Evolutionary conservation across 768 basidiomycete genomes (phyloP), one percentile per base, ranked within the genome.

Genomic region (Termitomyces sp.): DNA sequence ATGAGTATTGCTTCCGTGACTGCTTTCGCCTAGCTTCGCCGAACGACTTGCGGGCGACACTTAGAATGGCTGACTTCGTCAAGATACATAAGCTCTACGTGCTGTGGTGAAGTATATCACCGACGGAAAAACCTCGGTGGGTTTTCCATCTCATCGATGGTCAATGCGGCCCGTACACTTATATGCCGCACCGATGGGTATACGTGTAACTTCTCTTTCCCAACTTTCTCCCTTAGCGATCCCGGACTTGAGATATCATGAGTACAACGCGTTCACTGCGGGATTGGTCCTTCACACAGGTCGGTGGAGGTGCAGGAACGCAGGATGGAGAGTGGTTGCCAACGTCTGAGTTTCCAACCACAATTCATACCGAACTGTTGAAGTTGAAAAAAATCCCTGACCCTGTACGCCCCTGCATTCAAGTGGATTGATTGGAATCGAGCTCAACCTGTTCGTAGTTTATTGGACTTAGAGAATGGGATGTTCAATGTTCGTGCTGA

Each of bases 291-390:
- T 91, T 91, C 64, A 83, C 81, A 8, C 87, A 86, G 65, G 67
- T 86, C 34, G 82, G 80, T 23, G 86, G 84, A 14, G 83, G 82
- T 27, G 71, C 77, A 58, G 81, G 81, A 21, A 81, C 81, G 23
- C 75, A 78, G 54, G 73, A 80, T 27, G 83, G 76, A 41, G 88
- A 91, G 75, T 91, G 88, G 89, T 61, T 88, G 32, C 55, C 73
- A 5, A 78, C 78, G 27, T 79, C 83, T 25, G 70, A 77, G 55
- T 85, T 94, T 63, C 94, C 94, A 12, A 95, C 94, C 0, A 86
- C 85, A 0, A 86, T 94, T 12, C 94, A 97, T 61, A 89, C 89
- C 50, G 94, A 96, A 66, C 78, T 97, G 32, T 68, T 92, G 67
- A 86, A 82, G 66, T 64, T 77, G 39, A 78, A 82, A 61, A 88